phyloP scores from a whole-genome alignment of 371 early-diverging fungal genomes.

The Mortierella sp. region DNA sequence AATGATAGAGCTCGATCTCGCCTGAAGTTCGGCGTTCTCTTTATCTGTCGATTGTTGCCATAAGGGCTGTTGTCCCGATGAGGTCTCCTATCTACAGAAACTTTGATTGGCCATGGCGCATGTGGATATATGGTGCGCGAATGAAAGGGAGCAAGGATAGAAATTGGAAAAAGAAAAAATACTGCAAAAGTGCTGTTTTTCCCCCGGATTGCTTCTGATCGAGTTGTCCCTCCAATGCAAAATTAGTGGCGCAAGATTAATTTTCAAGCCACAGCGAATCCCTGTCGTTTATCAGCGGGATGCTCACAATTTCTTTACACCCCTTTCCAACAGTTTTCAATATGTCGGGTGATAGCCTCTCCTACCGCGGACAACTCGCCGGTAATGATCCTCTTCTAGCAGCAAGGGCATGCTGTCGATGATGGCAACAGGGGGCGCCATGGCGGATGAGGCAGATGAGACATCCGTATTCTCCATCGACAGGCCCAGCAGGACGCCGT shows the following conservation, averaged over 20 bases:
- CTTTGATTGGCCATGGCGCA: too few species aligned
- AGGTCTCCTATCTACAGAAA: too few species aligned
- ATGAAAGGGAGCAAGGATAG: too few species aligned
- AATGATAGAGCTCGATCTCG: too few species aligned
- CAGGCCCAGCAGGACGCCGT: not conserved
- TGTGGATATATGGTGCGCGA: too few species aligned
- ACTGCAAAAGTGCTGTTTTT: too few species aligned
- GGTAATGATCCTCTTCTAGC: slow-evolving; percentile 26
- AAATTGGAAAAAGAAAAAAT: too few species aligned
- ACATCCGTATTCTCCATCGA: not conserved
- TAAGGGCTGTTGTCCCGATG: too few species aligned
- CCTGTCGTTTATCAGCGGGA: not conserved
- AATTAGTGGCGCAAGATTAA: slow-evolving; percentile 3
- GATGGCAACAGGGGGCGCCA: not conserved
- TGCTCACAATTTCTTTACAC: slow-evolving; percentile 15
- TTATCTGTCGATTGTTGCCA: too few species aligned
- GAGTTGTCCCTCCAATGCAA: too few species aligned
- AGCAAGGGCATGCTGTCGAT: not conserved
- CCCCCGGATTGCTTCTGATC: too few species aligned
- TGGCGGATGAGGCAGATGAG: not conserved
- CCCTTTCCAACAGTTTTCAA: slow-evolving; percentile 16
- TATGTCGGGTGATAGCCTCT: slow-evolving; percentile 39
- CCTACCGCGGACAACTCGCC: slow-evolving; percentile 50
- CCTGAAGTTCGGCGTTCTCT: too few species aligned
- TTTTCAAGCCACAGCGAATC: slow-evolving; percentile 7